Evolutionary conservation across 2,329 filamentous ascomycete species (phyloP).

Genomic region (Hypoxylon rubiginosum): DNA sequence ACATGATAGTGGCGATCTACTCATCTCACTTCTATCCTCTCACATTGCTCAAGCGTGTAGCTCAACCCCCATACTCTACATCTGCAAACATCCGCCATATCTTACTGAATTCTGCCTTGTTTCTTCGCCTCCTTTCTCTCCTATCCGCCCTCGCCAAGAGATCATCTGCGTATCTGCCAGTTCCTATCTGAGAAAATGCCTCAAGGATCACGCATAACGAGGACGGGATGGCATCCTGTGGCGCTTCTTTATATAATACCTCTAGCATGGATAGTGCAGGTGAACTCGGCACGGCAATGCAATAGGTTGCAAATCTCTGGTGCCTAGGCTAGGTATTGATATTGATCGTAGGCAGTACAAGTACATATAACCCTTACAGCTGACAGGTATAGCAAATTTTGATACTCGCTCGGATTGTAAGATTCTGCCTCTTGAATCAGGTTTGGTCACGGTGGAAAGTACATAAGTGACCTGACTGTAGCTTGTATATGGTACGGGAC

Average conservation of each 20-base stretch:
- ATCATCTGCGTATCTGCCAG: not conserved
- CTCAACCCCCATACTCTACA: not conserved
- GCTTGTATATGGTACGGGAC: not conserved
- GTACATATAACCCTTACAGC: not conserved
- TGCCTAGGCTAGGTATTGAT: not conserved
- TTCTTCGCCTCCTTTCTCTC: not conserved
- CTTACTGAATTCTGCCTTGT: not conserved
- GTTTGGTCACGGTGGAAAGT: not conserved
- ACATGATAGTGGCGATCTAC: not conserved
- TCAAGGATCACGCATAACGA: constrained; percentile 24
- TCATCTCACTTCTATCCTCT: not conserved
- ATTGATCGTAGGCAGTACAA: not conserved
- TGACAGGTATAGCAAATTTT: not conserved
- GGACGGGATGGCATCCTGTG: constrained; percentile 10
- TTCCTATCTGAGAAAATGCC: constrained; percentile 27
- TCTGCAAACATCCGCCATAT: not conserved
- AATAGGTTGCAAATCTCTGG: not conserved
- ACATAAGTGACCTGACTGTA: not conserved
- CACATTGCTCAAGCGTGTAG: not conserved
- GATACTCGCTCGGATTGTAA: not conserved
- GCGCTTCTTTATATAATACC: not conserved
- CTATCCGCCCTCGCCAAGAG: not conserved
- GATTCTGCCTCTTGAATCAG: not conserved
- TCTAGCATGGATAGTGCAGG: not conserved
- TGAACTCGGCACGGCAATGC: not conserved